Conservation (phyloP, 2,329 filamentous ascomycete species). For the Penicillium sp. region DNA sequence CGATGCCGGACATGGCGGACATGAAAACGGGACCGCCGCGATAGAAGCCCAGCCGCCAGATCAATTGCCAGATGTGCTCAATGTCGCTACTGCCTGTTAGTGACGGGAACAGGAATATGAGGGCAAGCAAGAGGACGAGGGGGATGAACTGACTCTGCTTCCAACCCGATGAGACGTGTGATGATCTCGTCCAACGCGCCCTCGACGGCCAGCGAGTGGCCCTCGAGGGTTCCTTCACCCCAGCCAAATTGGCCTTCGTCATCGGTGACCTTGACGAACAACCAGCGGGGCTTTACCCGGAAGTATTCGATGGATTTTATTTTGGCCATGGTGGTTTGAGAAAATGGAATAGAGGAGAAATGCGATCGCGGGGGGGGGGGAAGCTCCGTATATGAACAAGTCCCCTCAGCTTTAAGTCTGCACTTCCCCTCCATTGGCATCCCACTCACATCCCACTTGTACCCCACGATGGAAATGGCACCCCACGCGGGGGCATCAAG, state of each 20-base stretch:
- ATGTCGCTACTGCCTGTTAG: slow-evolving; percentile 62
- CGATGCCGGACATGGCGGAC: slow-evolving; percentile 75
- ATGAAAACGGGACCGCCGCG: slow-evolving; percentile 79
- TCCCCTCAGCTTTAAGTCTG: neutral
- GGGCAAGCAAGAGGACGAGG: too few species aligned
- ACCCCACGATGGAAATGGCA: too few species aligned
- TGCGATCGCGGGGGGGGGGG: neutral
- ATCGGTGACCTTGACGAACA: slow-evolving; percentile 78
- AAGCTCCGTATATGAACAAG: slow-evolving; percentile 10
- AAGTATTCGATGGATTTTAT: slow-evolving; percentile 74
- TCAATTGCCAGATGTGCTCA: slow-evolving; percentile 78
- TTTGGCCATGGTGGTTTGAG: slow-evolving; percentile 58
- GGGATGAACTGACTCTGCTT: slow-evolving; percentile 64
- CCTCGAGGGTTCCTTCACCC: slow-evolving; percentile 77
- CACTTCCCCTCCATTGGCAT: slow-evolving; percentile 6
- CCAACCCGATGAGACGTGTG: slow-evolving; percentile 65
- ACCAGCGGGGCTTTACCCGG: slow-evolving; percentile 74
- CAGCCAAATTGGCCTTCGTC: slow-evolving; percentile 69
- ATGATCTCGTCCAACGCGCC: slow-evolving; percentile 72
- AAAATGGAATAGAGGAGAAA: neutral
- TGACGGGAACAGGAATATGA: neutral
- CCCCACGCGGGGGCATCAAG: slow-evolving; percentile 25
- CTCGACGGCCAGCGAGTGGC: slow-evolving; percentile 74
- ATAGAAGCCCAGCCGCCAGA: slow-evolving; percentile 74
- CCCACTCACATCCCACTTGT: slow-evolving; percentile 5